These are phyloP conservation scores for Fusarium sp. DNA, from an alignment of 2,329 filamentous ascomycete species.

Conservation along the genomic window DNA sequence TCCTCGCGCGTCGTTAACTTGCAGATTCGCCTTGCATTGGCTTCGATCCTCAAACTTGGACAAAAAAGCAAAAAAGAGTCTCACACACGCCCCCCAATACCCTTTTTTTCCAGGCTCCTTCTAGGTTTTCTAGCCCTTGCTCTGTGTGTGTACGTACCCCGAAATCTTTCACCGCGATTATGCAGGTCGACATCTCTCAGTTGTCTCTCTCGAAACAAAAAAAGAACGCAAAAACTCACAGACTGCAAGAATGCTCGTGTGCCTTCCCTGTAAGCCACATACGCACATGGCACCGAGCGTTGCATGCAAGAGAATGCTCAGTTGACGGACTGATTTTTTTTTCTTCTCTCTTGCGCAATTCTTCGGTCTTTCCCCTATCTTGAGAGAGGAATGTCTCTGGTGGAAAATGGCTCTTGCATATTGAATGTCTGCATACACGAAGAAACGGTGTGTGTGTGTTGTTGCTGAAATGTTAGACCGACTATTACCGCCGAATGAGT, in stretches of 20 bases:
- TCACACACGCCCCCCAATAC: background rate
- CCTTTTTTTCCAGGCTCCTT: constrained; percentile 13
- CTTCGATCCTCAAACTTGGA: constrained; percentile 29
- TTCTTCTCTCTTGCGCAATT: background rate
- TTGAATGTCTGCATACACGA: background rate
- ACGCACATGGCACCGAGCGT: background rate
- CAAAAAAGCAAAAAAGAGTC: background rate
- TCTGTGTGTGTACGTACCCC: background rate
- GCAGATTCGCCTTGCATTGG: constrained; percentile 31
- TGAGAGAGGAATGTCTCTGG: background rate
- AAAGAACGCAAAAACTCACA: too few relatives aligned
- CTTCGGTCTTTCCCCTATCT: background rate
- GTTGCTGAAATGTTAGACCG: background rate
- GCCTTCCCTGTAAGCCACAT: background rate
- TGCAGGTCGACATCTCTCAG: background rate
- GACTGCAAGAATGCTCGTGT: background rate
- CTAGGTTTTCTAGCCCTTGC: constrained; percentile 32
- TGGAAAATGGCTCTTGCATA: background rate
- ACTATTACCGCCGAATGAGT: background rate
- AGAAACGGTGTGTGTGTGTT: background rate
- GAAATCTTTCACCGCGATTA: background rate
- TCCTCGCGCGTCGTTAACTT: constrained; percentile 14
- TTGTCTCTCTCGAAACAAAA: too few relatives aligned
- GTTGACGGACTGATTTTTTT: background rate
- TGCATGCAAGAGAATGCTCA: background rate